Percentiles rank a stretch among this genome's conserved stretches.
Conservation (phyloP, 441 rosid species). For the Gossypium davidsonii region DNA sequence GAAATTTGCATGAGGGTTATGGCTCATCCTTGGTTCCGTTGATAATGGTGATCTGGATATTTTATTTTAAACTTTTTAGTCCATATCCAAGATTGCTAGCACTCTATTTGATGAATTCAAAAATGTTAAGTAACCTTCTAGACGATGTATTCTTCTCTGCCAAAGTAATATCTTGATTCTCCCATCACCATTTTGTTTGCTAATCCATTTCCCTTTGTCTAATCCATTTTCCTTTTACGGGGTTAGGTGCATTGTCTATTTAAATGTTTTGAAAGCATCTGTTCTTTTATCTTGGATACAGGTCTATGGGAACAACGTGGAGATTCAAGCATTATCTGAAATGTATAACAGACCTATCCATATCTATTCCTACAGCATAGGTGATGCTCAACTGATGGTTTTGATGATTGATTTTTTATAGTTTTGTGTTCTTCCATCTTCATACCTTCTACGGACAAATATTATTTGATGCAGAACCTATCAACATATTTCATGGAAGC, state of each 20-base stretch:
- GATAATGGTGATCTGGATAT: neutral
- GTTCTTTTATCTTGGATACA: conserved; percentile 22
- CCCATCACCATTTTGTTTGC: neutral
- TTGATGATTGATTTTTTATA: neutral
- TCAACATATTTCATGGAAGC: conserved; percentile 89
- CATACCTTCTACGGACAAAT: conserved; percentile 14
- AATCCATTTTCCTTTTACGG: neutral
- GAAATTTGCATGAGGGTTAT: neutral
- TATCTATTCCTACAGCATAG: conserved; percentile 83
- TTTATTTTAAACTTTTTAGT: neutral
- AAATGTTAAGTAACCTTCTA: neutral
- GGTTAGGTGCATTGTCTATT: neutral
- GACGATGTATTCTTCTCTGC: neutral
- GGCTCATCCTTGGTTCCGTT: neutral
- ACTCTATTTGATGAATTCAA: neutral
- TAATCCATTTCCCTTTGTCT: neutral
- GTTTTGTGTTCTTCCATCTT: conserved; percentile 1
- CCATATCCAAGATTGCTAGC: neutral
- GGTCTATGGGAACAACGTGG: conserved; percentile 98
- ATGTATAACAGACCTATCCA: conserved; percentile 96
- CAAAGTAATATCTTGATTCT: neutral
- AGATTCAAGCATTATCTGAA: conserved; percentile 95
- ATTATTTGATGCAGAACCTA: conserved; percentile 56
- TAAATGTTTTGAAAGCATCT: neutral
- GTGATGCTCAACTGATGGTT: conserved; percentile 27